Evolutionary conservation across 2,329 filamentous ascomycete genomes (phyloP).

Genomic region (Pseudopyricularia cyperi): DNA sequence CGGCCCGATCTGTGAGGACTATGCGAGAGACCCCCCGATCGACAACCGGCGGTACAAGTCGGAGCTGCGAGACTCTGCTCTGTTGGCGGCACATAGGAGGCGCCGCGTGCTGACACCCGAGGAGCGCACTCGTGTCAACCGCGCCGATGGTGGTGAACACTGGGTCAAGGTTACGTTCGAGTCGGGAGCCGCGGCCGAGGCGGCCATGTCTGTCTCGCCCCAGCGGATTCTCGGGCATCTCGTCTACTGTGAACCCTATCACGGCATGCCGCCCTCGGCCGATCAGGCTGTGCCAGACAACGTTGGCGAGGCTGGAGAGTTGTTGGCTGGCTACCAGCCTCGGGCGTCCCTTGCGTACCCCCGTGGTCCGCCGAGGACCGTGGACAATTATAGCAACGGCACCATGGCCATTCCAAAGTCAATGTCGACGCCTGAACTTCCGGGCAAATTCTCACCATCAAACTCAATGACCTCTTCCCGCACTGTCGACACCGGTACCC

Average conservation of each 20-base stretch:
- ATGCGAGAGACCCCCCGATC: conserved; percentile 69
- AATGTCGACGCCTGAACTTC: neutral
- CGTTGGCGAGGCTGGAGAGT: conserved; percentile 22
- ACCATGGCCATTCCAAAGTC: neutral
- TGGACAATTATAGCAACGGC: conserved; percentile 9
- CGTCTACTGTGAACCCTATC: conserved; percentile 59
- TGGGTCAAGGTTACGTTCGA: conserved; percentile 88
- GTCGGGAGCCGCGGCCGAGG: conserved; percentile 56
- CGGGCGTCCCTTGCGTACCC: conserved; percentile 3
- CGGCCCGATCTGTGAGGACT: conserved; percentile 83
- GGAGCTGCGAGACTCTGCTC: conserved; percentile 57
- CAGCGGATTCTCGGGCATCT: conserved; percentile 58
- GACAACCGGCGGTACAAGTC: conserved; percentile 59
- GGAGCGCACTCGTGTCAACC: conserved; percentile 68
- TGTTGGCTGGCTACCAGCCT: conserved; percentile 13
- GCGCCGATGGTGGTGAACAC: conserved; percentile 70
- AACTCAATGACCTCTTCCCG: conserved; percentile 36
- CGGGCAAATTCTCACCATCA: conserved; percentile 8
- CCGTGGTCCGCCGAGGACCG: conserved; percentile 14
- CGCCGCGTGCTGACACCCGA: conserved; percentile 52
- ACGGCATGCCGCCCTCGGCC: conserved; percentile 43
- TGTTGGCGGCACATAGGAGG: conserved; percentile 19
- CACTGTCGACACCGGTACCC: conserved; percentile 44
- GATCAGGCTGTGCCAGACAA: conserved; percentile 50
- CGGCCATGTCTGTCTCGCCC: conserved; percentile 56